Base-by-base conservation (phyloP, 371 early-diverging fungal genomes). In the Rhizopus stolonifer region DNA sequence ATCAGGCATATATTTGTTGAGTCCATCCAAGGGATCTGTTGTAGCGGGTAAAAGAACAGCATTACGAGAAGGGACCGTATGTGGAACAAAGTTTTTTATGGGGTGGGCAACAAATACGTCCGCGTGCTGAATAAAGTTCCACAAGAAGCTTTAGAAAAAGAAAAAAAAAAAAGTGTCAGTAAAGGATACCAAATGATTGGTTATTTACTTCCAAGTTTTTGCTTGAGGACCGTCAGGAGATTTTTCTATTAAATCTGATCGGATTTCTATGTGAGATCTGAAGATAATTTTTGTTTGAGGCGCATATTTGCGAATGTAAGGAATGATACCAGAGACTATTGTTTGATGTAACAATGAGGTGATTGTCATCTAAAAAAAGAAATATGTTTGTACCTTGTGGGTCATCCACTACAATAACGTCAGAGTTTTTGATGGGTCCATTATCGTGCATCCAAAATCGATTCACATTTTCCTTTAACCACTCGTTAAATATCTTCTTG, bases 361-460 rank as follows among this genome's bases (percentile, higher is more conserved):
- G n/a, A n/a, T n/a, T n/a, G n/a, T n/a, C n/a, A 19, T 18, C 26
- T 9, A n/a, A 29, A 25, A n/a, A n/a, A n/a, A n/a, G n/a, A n/a
- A n/a, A n/a, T n/a, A n/a, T 15, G 8, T 9, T 0, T 23, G 46
- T 77, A 81, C 85, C 64, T 74, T 94, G 93, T 31, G 93, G 93
- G 62, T 94, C 94, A 51, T 94, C 94, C 64, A 94, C 86, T 33
- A 94, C 78, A 59, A 92, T 87, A 39, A 93, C 84, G 73, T 90
- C 86, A 7, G 87, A 82, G 13, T 65, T 65, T 33, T 58, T 64
- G 46, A 94, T 75, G 8, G 90, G 86, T 1, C 85, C 91, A 31
- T 83, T 76, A 18, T 69, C 74, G 42, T 78, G 75, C n/a, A 72
- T 57, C 93, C 93, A 94, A 64, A 87, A 90, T 25, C 81, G 69